These are phyloP conservation scores for Phaffia rhodozyma DNA, from an alignment of 1,284 basidiomycete species.

Conservation along the genomic window DNA sequence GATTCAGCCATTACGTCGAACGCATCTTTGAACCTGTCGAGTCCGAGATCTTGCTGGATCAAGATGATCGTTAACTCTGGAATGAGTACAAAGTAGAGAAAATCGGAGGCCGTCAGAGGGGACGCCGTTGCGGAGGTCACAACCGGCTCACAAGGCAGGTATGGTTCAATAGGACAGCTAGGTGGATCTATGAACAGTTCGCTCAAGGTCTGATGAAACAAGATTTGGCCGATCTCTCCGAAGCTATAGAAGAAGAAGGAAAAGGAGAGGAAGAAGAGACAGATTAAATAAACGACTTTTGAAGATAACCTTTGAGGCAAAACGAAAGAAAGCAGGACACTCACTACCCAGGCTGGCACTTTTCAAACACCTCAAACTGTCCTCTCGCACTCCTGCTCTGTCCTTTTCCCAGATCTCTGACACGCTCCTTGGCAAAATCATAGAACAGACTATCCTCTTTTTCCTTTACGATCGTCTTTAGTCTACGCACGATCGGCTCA, in stretches of 20 bases:
- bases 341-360: slow-evolving; percentile 16
- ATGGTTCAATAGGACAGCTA: background rate
- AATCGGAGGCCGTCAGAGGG: slow-evolving; percentile 14
- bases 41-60: slow-evolving; percentile 13
- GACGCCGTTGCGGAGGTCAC: background rate
- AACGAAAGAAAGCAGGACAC: background rate
- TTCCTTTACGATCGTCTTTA: background rate
- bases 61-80: slow-evolving; percentile 12
- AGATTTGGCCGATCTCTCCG: slow-evolving; percentile 15
- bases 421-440: slow-evolving; percentile 6
- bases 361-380: slow-evolving; percentile 12
- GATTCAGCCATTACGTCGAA: slow-evolving; percentile 9
- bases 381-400: slow-evolving; percentile 8
- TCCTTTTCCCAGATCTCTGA: background rate
- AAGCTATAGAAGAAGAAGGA: background rate
- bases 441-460: slow-evolving; percentile 4
- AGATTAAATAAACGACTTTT: background rate
- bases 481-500: background rate
- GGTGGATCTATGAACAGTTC: background rate
- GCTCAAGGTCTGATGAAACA: slow-evolving; percentile 10
- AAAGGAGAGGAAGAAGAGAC: background rate
- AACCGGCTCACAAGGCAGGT: background rate
- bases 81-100: slow-evolving; percentile 16
- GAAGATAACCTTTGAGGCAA: background rate
- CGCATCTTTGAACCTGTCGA: slow-evolving; percentile 1